Evolutionary conservation across 2,329 filamentous ascomycete genomes (phyloP), one percentile per base, ranked within the genome.

Genomic region (Arachnopeziza araneosa): DNA sequence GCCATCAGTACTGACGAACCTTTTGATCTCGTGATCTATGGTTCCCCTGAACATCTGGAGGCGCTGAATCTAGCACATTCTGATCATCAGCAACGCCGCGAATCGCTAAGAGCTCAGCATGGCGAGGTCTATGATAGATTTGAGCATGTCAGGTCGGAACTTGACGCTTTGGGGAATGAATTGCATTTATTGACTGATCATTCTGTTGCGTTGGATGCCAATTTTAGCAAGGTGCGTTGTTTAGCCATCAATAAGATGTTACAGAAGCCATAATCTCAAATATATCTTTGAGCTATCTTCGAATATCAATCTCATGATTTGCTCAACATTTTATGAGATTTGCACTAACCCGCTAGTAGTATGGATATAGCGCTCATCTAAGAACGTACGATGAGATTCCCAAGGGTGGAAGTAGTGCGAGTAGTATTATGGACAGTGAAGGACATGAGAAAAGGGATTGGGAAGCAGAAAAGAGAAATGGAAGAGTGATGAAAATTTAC

Each of bases 331-430:
- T 19, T 12, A 17, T 32, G 17, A 5, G 17, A 19, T 19, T 17
- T 17, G 36, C 17, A 44, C 36, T 44, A 3, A 44, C 10, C 5
- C 17, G 36, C 36, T 14, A 14, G 6, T 44, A 83, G 67, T 88
- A 84, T 73, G 85, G 85, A 1, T 88, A 86, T 68, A 78, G 77
- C 54, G 83, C 83, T 26, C 78, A 82, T 69, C 72, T 87, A 56
- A 75, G 83, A 58, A 81, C 79, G 57, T 81, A 75, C 65, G 72
- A 76, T 57, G 63, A 68, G n/a, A 61, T 58, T 1, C 62, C 62
- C 14, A 63, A 67, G 2, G 68, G 65, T 1, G 61, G 66, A 32
- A 58, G 64, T 36, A 54, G 66, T 32, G 66, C 64, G 50, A 60
- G 66, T 55, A 64, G 61, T 58, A 66, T 66, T 36, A 65, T 61